Evolutionary conservation across 139 green algal species (phyloP).

Genomic region (Coccomyxa sp.): DNA sequence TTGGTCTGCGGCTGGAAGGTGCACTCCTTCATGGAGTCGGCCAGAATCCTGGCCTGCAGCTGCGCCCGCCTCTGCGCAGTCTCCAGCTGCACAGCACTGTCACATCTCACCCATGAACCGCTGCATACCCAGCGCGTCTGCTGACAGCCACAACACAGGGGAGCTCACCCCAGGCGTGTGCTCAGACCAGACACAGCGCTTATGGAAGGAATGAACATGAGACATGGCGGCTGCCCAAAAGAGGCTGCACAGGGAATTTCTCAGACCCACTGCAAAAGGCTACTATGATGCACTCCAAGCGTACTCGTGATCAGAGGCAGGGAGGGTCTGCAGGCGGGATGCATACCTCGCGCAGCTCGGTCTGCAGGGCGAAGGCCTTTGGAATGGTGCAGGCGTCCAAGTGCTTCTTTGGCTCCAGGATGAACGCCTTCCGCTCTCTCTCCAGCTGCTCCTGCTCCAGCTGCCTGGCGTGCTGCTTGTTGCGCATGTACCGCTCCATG

Average conservation of each 20-base stretch:
- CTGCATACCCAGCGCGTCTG: background rate
- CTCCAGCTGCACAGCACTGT: background rate
- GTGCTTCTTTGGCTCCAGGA: background rate
- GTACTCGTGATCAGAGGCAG: background rate
- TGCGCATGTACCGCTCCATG: too few relatives aligned
- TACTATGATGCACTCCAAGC: background rate
- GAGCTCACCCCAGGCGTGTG: background rate
- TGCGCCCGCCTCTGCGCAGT: background rate
- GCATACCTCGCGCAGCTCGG: constrained; percentile 7
- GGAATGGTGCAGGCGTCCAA: constrained; percentile 10
- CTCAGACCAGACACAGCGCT: background rate
- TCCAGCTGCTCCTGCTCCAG: too few relatives aligned
- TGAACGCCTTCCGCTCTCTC: constrained; percentile 9
- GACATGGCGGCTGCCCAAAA: background rate
- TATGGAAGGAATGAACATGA: background rate
- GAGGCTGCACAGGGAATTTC: background rate
- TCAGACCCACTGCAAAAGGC: background rate
- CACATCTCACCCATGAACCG: background rate
- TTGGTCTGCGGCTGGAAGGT: constrained; percentile 38
- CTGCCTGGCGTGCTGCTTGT: too few relatives aligned
- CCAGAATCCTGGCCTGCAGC: background rate
- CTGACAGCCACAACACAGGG: background rate
- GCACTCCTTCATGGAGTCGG: constrained; percentile 14
- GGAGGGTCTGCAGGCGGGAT: background rate
- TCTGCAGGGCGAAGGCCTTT: constrained; percentile 22